phyloP scores from a whole-genome alignment of 164 flowering plant species.

The Magnolia kwangsiensis region DNA sequence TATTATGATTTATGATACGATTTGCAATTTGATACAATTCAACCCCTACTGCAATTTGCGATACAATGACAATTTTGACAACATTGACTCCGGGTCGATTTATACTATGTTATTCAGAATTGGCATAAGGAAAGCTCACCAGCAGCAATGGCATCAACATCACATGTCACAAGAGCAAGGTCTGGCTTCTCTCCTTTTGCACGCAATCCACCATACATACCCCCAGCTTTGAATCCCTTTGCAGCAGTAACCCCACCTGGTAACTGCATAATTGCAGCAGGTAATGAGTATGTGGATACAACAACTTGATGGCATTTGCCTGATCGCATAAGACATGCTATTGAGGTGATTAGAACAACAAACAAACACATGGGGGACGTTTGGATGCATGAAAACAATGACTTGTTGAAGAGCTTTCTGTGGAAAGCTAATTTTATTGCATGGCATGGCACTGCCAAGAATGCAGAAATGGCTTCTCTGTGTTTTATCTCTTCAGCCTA shows the following conservation, averaged over 20 bases:
- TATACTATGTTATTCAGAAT: not conserved
- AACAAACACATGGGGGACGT: not conserved
- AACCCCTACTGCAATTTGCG: too few species aligned
- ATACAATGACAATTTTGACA: too few species aligned
- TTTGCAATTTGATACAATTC: too few species aligned
- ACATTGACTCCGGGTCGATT: not conserved
- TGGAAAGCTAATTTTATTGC: too few species aligned
- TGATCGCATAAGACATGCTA: not conserved
- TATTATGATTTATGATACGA: not conserved
- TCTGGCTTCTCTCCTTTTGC: slow-evolving; percentile 90
- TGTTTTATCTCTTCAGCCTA: too few species aligned
- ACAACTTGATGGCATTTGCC: not conserved
- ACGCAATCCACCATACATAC: slow-evolving; percentile 82
- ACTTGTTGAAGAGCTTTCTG: not conserved
- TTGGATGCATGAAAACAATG: not conserved
- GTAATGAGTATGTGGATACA: not conserved
- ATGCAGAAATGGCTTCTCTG: not conserved
- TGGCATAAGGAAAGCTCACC: slow-evolving; percentile 38
- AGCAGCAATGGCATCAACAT: slow-evolving; percentile 85
- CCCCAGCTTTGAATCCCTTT: slow-evolving; percentile 90
- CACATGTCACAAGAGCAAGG: slow-evolving; percentile 92
- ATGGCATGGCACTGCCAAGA: not conserved
- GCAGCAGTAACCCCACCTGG: slow-evolving; percentile 97
- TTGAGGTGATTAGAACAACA: not conserved
- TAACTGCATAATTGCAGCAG: slow-evolving; percentile 34